phyloP scores from a whole-genome alignment of 257 asterid species.

The Echium plantagineum region DNA sequence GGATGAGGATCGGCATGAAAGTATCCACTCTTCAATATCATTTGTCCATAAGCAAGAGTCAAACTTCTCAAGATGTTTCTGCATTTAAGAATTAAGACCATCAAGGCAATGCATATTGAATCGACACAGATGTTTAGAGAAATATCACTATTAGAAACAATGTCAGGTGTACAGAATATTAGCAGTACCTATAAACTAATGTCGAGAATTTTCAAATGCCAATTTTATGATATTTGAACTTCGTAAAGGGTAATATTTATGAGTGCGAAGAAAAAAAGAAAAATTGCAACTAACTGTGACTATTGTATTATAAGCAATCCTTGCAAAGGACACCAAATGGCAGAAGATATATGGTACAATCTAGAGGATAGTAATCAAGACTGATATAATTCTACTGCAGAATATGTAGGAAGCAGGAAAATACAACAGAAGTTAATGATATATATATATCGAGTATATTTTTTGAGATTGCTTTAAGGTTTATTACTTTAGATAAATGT shows the following conservation, averaged over 20 bases:
- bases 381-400: not conserved
- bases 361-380: not conserved
- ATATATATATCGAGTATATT: too few species aligned
- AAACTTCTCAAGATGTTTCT: conserved; percentile 86
- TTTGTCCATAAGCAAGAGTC: conserved; percentile 95
- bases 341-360: not conserved
- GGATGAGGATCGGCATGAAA: conserved; percentile 99
- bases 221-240: conserved; percentile 4
- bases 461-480: not conserved
- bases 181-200: not conserved
- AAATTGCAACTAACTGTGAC: too few species aligned
- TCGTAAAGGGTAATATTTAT: not conserved
- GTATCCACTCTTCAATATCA: conserved; percentile 93
- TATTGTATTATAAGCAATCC: not conserved
- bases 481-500: too few species aligned
- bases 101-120: not conserved
- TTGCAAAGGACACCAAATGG: not conserved
- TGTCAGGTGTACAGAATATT: not conserved
- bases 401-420: not conserved
- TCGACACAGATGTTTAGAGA: not conserved
- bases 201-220: not conserved
- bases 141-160: not conserved
- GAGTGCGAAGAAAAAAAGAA: not conserved
- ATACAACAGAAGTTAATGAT: not conserved
- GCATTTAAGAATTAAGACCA: conserved; percentile 15